Evolutionary conservation across 2,329 filamentous ascomycete species (phyloP), one percentile per base, ranked within the genome.

Genomic region (Teratosphaeria nubilosa): DNA sequence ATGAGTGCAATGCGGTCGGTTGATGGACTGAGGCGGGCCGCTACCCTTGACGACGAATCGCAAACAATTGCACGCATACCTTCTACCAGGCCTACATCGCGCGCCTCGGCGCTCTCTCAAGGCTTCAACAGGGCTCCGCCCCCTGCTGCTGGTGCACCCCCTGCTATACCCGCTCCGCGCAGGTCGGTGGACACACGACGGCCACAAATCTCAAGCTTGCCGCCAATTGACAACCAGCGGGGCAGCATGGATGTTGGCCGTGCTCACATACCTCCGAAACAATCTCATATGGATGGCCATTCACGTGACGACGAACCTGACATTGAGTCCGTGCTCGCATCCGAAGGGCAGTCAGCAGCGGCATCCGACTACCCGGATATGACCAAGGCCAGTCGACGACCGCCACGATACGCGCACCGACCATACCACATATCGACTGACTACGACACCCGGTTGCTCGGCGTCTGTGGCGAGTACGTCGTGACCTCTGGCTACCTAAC

Each of bases 401-500:
- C 90, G 16, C 94, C 94, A 0, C 82, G 81, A 55, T 84, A 89
- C 65, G 87, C 85, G 65, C 80, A 85, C 50, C 86, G 88, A 0
- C 81, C 82, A n/a, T 81, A 80, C 55, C 88, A 92, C 62, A 91
- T 99, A 58, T 75, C 81, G 31, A 91, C 88, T 2, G 91, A 90
- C 66, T 94, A 95, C 65, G 94, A 97, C 62, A 88, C 90, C 5
- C 86, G 90, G 50, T 78, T 91, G 31, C 86, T 96, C 69, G 91
- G 94, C 62, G 85, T 95, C 2, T 96, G 90, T 69, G 94, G 94
- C 7, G 86, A 91, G 63, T 86, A 87, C 64, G 85, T 94, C 7
- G 96, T 90, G 70, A 92, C 91, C 0, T 90, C 88, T 16, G 94
- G 92, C 5, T 87, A 88, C 62, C 79, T 94, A 61, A 97, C 92